Evolutionary conservation across 192 early-diverging fungal genomes (phyloP).

Genomic region (Coemansia biformis): DNA sequence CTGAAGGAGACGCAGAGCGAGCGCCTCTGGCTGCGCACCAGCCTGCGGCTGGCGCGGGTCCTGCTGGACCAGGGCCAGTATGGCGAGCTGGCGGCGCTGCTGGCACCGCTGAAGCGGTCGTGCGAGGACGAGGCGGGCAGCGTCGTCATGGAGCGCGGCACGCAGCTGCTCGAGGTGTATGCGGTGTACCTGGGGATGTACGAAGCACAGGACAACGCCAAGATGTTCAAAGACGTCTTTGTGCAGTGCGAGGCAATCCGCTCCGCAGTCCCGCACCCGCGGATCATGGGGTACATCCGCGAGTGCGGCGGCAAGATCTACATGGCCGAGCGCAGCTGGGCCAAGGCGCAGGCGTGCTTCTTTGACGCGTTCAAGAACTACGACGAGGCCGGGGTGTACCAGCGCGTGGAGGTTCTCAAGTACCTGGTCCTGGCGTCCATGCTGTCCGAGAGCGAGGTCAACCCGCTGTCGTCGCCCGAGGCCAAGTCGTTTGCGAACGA

Average conservation of each 20-base stretch:
- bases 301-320: slow-evolving; percentile 99
- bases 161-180: slow-evolving; percentile 87
- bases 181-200: slow-evolving; percentile 97
- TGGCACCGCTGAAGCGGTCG: slow-evolving; percentile 14
- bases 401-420: slow-evolving; percentile 90
- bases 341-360: slow-evolving; percentile 86
- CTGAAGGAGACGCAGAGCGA: slow-evolving; percentile 36
- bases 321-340: slow-evolving; percentile 91
- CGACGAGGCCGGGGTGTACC: slow-evolving; percentile 91
- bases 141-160: slow-evolving; percentile 76
- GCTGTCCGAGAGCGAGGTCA: slow-evolving; percentile 92
- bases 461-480: slow-evolving; percentile 96
- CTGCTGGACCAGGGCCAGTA: slow-evolving; percentile 31
- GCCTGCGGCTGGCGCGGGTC: slow-evolving; percentile 27
- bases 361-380: slow-evolving; percentile 98
- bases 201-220: slow-evolving; percentile 77
- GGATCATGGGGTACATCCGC: slow-evolving; percentile 94
- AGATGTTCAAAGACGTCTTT: slow-evolving; percentile 87
- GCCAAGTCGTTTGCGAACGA: slow-evolving; percentile 96
- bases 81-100: slow-evolving; percentile 10
- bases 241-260: slow-evolving; percentile 82
- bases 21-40: slow-evolving; percentile 42
- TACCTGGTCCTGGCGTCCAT: slow-evolving; percentile 95
- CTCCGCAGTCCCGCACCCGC: slow-evolving; percentile 92
- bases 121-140: slow-evolving; percentile 20